These are phyloP conservation scores for Pestalotiopsis sp. DNA, from an alignment of 2,329 filamentous ascomycete species.

Conservation along the genomic window DNA sequence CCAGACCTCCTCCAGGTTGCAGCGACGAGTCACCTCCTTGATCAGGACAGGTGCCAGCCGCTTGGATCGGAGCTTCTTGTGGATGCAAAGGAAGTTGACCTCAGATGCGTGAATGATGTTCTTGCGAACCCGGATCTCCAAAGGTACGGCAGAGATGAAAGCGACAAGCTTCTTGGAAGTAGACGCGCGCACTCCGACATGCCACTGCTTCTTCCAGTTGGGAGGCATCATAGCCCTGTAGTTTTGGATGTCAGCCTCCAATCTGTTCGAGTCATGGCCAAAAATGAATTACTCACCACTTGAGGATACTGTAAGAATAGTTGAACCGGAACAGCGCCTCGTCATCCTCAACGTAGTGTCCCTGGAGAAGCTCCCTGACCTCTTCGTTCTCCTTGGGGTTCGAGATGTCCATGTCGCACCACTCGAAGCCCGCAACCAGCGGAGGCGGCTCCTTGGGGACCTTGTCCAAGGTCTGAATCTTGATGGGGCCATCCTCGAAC, in stretches of 20 bases:
- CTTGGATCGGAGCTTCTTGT: slow-evolving; percentile 96
- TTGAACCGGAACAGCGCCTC: slow-evolving; percentile 98
- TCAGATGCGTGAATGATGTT: slow-evolving; percentile 79
- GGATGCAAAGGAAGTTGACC: slow-evolving; percentile 97
- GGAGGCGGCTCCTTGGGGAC: slow-evolving; percentile 77
- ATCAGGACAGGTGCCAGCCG: slow-evolving; percentile 92
- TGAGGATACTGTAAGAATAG: slow-evolving; percentile 85
- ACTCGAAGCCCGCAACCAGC: slow-evolving; percentile 85
- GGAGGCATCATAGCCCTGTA: slow-evolving; percentile 88
- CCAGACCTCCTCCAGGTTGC: slow-evolving; percentile 84
- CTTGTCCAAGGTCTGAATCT: slow-evolving; percentile 74
- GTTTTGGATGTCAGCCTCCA: neutral
- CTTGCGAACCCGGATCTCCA: slow-evolving; percentile 77
- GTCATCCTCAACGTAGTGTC: slow-evolving; percentile 96
- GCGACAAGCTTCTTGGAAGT: slow-evolving; percentile 87
- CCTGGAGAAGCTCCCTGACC: slow-evolving; percentile 86
- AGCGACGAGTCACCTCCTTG: slow-evolving; percentile 94
- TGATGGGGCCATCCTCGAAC: slow-evolving; percentile 80
- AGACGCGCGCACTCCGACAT: slow-evolving; percentile 86
- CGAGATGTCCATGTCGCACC: slow-evolving; percentile 86
- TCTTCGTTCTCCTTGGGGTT: slow-evolving; percentile 81
- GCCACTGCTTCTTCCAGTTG: slow-evolving; percentile 92
- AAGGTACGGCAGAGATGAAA: slow-evolving; percentile 88
- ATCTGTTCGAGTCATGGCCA: neutral
- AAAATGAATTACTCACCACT: slow-evolving; percentile 64